Evolutionary conservation across 2,329 filamentous ascomycete species (phyloP), one percentile per base, ranked within the genome.

Genomic region (Aureobasidium sp.): DNA sequence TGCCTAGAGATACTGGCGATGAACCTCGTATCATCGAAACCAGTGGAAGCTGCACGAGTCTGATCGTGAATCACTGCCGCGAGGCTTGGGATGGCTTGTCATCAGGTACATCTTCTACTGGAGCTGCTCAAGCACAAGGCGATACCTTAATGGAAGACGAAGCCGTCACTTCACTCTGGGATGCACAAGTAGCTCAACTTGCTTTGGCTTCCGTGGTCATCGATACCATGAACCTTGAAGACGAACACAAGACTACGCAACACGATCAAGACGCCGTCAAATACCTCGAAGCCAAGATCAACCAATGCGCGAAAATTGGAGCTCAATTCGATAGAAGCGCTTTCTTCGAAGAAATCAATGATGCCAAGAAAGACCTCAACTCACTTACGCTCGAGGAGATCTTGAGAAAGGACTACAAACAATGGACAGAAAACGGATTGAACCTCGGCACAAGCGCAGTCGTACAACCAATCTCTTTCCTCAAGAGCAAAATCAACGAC

Each of bases 351-450:
- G 76, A 83, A 61, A 80, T 92, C 29, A 78, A 79, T 0, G 73
- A 73, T 5, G 86, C 89, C 5, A 92, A 92, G 73, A 82, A 84
- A 65, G 83, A 91, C 66, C 80, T 94, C 57, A 82, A 81, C 2
- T 67, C 71, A 0, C 75, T 94, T 50, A 77, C 75, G 41, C 73
- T 91, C 66, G 76, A 81, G 26, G 89, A 92, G 67, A 81, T 92
- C 43, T 74, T 93, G 59, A 81, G 88, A 66, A 93, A 93, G 73
- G 90, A 95, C 75, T 95, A 92, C 75, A 95, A 95, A 76, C 81
- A 89, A 70, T 94, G 89, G 89, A 76, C 75, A 12, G 83, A 85
- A 61, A 76, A 73, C 57, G 72, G 67, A 0, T 70, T 84, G 41
- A 78, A 75, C 20, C 78, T 93, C 5, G 89, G 89, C n/a, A 84